Evolutionary conservation across 2,329 filamentous ascomycete species (phyloP).

Genomic region (Zelopaecilomyces penicillatus): DNA sequence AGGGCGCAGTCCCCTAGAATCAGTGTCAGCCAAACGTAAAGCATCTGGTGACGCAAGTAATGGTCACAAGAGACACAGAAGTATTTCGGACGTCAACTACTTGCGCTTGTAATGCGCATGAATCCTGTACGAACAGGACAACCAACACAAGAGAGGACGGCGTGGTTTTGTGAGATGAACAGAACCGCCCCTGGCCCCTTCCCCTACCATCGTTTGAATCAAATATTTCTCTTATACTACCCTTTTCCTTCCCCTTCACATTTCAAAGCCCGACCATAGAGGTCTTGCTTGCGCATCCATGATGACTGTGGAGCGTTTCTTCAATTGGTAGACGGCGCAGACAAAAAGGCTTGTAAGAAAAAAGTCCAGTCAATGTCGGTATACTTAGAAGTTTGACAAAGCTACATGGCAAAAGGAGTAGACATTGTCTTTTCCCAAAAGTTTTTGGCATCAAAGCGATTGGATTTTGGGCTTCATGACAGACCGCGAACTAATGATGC

Average conservation of each 20-base stretch:
- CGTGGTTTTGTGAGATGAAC: conserved; percentile 22
- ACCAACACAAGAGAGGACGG: conserved; percentile 39
- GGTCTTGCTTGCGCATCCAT: conserved; percentile 3
- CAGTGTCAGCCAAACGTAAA: conserved; percentile 46
- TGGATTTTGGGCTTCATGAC: neutral
- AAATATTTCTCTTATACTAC: neutral
- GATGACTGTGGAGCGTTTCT: conserved; percentile 1
- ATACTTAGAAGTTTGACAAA: conserved; percentile 7
- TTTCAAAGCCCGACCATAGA: neutral
- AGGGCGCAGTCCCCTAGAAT: conserved; percentile 42
- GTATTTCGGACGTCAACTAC: conserved; percentile 48
- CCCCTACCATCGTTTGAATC: conserved; percentile 3
- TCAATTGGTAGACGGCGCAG: conserved; percentile 6
- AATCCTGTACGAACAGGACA: conserved; percentile 2
- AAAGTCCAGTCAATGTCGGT: conserved; percentile 5
- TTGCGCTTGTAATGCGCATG: conserved; percentile 32
- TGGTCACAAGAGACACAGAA: conserved; percentile 49
- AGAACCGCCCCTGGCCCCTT: conserved; percentile 34
- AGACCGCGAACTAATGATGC: conserved; percentile 7
- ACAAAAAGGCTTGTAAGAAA: conserved; percentile 6
- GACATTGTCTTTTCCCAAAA: conserved; percentile 8
- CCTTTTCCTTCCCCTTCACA: conserved; percentile 1
- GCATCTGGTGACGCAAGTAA: conserved; percentile 35
- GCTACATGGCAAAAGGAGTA: conserved; percentile 7
- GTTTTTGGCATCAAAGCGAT: neutral